Evolutionary conservation across 495 filamentous ascomycete genomes (phyloP).

Genomic region (Penicillium soppii): DNA sequence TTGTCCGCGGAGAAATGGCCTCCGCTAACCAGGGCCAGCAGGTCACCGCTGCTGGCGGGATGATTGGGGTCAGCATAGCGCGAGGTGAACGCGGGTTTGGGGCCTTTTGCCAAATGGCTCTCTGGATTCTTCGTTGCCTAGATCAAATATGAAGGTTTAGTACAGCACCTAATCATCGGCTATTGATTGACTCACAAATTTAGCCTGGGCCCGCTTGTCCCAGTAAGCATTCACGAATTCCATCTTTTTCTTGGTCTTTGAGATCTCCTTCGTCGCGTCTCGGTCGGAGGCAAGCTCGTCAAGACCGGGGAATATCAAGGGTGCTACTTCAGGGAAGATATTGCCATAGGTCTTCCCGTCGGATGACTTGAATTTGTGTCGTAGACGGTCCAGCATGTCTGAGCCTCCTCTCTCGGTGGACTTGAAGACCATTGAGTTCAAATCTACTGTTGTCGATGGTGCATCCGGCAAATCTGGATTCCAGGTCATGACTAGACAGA

Average conservation of each 20-base stretch:
- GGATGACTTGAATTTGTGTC: constrained; percentile 39
- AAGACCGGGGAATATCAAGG: constrained; percentile 54
- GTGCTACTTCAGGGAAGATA: constrained; percentile 52
- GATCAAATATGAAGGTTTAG: neutral
- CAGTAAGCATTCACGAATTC: constrained; percentile 53
- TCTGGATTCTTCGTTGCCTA: constrained; percentile 25
- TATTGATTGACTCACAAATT: constrained; percentile 55
- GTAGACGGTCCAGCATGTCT: constrained; percentile 19
- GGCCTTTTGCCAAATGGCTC: constrained; percentile 22
- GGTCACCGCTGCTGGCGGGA: constrained; percentile 39
- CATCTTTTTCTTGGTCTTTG: constrained; percentile 33
- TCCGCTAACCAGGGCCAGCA: constrained; percentile 40
- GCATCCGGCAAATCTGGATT: constrained; percentile 38
- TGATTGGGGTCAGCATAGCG: constrained; percentile 56
- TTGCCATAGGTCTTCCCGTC: constrained; percentile 48
- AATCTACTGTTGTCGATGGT: constrained; percentile 20
- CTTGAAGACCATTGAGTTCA: constrained; percentile 29
- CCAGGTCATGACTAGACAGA: constrained; percentile 60
- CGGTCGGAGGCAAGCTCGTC: constrained; percentile 36
- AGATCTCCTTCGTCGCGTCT: constrained; percentile 32
- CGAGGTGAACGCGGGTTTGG: constrained; percentile 41
- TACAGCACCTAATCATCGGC: neutral
- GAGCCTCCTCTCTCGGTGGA: constrained; percentile 11
- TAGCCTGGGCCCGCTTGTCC: constrained; percentile 49
- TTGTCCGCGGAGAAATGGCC: constrained; percentile 29